Conservation (phyloP, 441 rosid genomes). For the Sinapis alba region DNA sequence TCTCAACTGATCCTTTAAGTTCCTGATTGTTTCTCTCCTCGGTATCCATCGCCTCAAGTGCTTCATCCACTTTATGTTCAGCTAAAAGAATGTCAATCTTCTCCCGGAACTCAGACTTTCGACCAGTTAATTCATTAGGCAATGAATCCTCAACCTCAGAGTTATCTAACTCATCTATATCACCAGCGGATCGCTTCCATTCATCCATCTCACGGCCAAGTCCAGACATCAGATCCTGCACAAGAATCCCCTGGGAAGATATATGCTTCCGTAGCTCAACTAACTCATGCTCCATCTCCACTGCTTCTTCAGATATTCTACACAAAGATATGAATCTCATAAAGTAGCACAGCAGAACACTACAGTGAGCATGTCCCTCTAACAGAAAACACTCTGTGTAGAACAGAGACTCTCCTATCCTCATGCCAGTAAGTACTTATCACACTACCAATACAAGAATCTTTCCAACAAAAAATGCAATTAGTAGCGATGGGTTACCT, state of each 20-base stretch:
- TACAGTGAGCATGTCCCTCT: too few relatives aligned
- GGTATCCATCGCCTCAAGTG: constrained; percentile 65
- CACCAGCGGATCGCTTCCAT: constrained; percentile 54
- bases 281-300: constrained; percentile 90
- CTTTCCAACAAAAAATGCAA: not conserved
- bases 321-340: constrained; percentile 6
- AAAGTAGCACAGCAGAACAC: constrained; percentile 17
- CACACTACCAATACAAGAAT: not conserved
- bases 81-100: constrained; percentile 82
- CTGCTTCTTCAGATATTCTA: constrained; percentile 94
- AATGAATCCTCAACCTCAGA: constrained; percentile 40
- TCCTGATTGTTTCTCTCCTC: constrained; percentile 70
- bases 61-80: constrained; percentile 82
- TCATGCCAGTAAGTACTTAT: not conserved
- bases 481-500: constrained; percentile 49
- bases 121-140: constrained; percentile 40
- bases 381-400: not conserved
- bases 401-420: not conserved
- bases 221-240: constrained; percentile 87
- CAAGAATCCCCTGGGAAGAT: constrained; percentile 81
- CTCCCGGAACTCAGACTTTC: constrained; percentile 52
- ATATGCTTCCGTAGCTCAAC: constrained; percentile 82
- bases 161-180: constrained; percentile 38
- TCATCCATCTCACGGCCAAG: constrained; percentile 74
- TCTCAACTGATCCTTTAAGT: constrained; percentile 59